Percentiles rank a stretch among this genome's conserved stretches.
phyloP scores from a whole-genome alignment of 805 yeast species.

The Kuraishia cidri region DNA sequence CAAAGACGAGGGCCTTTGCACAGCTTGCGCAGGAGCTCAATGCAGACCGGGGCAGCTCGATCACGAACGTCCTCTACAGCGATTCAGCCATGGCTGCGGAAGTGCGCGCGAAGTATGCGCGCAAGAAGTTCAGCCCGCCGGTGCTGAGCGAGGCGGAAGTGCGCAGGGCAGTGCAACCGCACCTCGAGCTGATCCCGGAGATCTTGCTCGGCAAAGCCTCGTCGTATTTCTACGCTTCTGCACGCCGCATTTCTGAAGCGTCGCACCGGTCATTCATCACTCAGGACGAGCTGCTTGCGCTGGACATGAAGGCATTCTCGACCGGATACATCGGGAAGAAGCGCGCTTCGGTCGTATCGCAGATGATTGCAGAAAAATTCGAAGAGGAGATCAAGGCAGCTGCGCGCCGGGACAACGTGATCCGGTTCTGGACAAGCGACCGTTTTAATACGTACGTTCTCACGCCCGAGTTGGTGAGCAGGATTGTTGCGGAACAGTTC shows the following conservation, averaged over 20 bases:
- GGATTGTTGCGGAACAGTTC: constrained; percentile 40
- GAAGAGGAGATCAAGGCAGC: constrained; percentile 18
- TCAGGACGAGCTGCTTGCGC: constrained; percentile 31
- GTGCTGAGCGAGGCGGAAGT: constrained; percentile 19
- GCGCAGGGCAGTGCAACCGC: constrained; percentile 16
- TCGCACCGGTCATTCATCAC: constrained; percentile 37
- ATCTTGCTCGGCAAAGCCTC: constrained; percentile 33
- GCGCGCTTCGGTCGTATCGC: constrained; percentile 44
- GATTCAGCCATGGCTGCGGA: too few relatives aligned
- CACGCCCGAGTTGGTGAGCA: constrained; percentile 52
- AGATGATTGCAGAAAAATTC: constrained; percentile 25
- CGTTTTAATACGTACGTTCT: constrained; percentile 50
- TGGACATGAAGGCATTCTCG: constrained; percentile 34
- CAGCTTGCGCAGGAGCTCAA: too few relatives aligned
- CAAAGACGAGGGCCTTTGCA: too few relatives aligned
- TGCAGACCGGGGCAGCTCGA: too few relatives aligned
- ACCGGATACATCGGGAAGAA: constrained; percentile 58
- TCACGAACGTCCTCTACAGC: too few relatives aligned
- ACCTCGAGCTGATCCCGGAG: constrained; percentile 22
- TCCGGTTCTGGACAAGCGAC: constrained; percentile 52
- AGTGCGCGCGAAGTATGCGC: constrained; percentile 3
- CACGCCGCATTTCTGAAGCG: constrained; percentile 26
- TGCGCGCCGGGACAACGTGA: constrained; percentile 27
- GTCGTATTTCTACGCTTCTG: constrained; percentile 42
- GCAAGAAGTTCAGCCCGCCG: constrained; percentile 12